Evolutionary conservation across 495 filamentous ascomycete genomes (phyloP).

Genomic region (Neurospora cerealis): DNA sequence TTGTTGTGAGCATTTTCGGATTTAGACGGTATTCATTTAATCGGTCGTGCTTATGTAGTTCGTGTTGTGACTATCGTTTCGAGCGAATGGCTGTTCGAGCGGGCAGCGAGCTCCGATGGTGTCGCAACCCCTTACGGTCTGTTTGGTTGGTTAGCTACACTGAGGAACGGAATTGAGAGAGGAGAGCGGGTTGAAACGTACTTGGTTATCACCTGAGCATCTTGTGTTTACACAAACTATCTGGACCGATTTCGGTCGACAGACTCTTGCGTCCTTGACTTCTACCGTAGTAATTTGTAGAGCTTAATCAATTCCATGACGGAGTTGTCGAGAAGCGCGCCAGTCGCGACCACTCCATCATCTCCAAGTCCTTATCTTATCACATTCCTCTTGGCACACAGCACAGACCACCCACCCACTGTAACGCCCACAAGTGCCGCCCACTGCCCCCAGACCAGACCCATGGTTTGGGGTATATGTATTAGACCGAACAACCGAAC

Average conservation of each 20-base stretch:
- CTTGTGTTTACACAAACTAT: background rate
- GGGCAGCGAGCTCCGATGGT: background rate
- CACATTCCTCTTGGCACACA: background rate
- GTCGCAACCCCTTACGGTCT: background rate
- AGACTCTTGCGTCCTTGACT: background rate
- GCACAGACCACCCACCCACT: background rate
- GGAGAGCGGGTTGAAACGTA: background rate
- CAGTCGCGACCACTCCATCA: background rate
- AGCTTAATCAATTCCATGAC: background rate
- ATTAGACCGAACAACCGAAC: conserved; percentile 7
- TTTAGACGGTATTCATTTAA: background rate
- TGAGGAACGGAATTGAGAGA: background rate
- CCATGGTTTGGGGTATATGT: conserved; percentile 5
- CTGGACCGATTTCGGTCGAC: background rate
- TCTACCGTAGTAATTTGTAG: background rate
- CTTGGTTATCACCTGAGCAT: background rate
- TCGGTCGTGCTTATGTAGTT: background rate
- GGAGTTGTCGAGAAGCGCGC: background rate
- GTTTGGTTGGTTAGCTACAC: background rate
- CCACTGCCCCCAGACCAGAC: background rate
- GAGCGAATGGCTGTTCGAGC: background rate
- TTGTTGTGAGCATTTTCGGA: conserved; percentile 39
- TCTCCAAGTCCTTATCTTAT: background rate
- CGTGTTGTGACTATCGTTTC: background rate
- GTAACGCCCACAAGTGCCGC: background rate